Conservation (phyloP, 345 rosid genomes). For the Gossypium bickii region DNA sequence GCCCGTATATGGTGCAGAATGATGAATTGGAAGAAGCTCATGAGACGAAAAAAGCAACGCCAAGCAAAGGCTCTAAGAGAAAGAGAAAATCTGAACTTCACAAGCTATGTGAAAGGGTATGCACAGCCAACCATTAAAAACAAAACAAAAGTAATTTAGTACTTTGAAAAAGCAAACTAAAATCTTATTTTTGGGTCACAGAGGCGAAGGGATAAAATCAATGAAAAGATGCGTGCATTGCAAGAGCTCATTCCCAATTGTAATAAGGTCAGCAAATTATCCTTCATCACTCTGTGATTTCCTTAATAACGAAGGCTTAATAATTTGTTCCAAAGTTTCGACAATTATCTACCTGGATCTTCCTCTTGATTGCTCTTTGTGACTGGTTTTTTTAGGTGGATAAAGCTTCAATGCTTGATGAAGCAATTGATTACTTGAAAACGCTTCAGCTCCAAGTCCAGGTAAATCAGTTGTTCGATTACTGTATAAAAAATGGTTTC, state of each 20-base stretch:
- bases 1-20: slow-evolving; percentile 27
- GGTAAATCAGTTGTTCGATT: slow-evolving; percentile 31
- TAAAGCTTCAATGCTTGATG: slow-evolving; percentile 62
- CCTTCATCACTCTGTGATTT: not conserved
- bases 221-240: slow-evolving; percentile 59
- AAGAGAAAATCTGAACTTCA: slow-evolving; percentile 37
- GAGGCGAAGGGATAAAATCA: slow-evolving; percentile 59
- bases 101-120: slow-evolving; percentile 44
- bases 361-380: slow-evolving; percentile 11
- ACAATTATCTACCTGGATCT: not conserved
- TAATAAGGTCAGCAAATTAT: slow-evolving; percentile 39
- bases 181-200: slow-evolving; percentile 22
- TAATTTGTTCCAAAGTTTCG: not conserved
- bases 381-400: slow-evolving; percentile 33
- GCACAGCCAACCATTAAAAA: not conserved
- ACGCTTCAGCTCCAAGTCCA: slow-evolving; percentile 70
- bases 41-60: slow-evolving; percentile 24
- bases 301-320: too few relatives aligned
- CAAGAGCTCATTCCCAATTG: slow-evolving; percentile 69
- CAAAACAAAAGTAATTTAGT: not conserved
- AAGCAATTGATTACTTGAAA: slow-evolving; percentile 60
- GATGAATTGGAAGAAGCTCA: slow-evolving; percentile 27
- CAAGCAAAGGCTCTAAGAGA: slow-evolving; percentile 24
- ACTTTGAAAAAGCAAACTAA: not conserved
- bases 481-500: not conserved